Evolutionary conservation across 2,329 filamentous ascomycete species (phyloP), one percentile per base, ranked within the genome.

Genomic region (Lecanosticta acicola): DNA sequence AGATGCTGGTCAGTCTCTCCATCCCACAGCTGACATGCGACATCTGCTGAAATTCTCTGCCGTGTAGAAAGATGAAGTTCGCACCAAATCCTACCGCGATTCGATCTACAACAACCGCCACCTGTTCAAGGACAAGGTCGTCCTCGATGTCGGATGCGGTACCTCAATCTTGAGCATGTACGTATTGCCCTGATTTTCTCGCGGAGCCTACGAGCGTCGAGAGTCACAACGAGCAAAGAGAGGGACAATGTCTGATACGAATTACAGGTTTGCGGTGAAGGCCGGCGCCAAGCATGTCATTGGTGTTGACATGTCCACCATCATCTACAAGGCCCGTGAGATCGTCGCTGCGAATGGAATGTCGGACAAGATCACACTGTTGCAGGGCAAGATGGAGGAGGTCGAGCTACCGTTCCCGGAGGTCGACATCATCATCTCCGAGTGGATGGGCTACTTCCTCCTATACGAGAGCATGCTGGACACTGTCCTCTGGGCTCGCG

Each of bases 301-400:
- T 58, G 93, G 93, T 61, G 93, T 98, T 46, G 93, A 98, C 71
- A 98, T 97, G 91, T 98, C 93, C 26, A 96, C 91, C 59, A 98
- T 98, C 71, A 96, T 98, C 72, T 88, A 94, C 73, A 98, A 98
- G 78, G 93, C 93, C 36, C 83, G 83, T 63, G 87, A 97, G 76
- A 98, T 98, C 57, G 93, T 97, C 65, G 82, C 82, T 66, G 79
- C 78, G 59, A 98, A 98, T 69, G 90, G 91, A 60, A 82, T 98
- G 78, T 79, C 84, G 43, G 85, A 91, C 74, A 94, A 95, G 80
- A 96, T 98, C 68, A 97, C 93, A 43, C 81, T 98, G 49, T 80
- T 98, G 55, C 93, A 97, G 75, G 93, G 93, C 68, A 98, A 98
- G 80, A 98, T 98, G 93, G 93, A 98, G 75, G 93, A 98, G 74